Conservation (phyloP, 768 basidiomycete genomes). For the Infundibulicybe gibba region DNA sequence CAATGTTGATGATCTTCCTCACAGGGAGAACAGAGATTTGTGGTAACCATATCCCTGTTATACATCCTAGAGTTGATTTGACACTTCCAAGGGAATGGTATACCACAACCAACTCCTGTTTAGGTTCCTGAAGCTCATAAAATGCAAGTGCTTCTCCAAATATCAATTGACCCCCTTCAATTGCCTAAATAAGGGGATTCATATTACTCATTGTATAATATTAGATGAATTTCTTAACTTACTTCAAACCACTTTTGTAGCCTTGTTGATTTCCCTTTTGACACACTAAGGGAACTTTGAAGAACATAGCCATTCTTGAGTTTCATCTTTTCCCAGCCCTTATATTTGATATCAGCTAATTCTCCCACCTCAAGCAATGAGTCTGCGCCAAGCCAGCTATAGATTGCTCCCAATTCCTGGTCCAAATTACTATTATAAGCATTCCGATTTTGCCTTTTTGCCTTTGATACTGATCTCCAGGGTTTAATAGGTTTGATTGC, state of each 20-base stretch:
- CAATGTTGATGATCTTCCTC: constrained; percentile 6
- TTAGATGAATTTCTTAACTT: no score
- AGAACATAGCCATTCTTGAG: no score
- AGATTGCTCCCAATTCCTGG: no score
- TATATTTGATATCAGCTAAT: no score
- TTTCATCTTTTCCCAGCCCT: no score
- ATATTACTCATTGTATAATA: no score
- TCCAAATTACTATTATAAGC: not conserved
- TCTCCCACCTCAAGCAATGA: no score
- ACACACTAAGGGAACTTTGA: no score
- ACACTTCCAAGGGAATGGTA: not conserved
- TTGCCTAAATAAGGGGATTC: no score
- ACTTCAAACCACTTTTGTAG: no score
- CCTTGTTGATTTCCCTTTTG: no score
- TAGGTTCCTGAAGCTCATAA: not conserved
- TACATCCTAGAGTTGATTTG: not conserved
- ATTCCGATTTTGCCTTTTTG: not conserved
- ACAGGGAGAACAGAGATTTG: constrained; percentile 15
- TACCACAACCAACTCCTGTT: not conserved
- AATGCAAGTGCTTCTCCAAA: not conserved
- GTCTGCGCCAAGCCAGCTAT: no score
- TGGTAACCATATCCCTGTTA: not conserved
- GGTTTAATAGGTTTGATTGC: not conserved
- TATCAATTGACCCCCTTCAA: not conserved
- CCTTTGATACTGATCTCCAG: not conserved